phyloP scores from a whole-genome alignment of 2,329 filamentous ascomycete species.

The Pyricularia sp. region DNA sequence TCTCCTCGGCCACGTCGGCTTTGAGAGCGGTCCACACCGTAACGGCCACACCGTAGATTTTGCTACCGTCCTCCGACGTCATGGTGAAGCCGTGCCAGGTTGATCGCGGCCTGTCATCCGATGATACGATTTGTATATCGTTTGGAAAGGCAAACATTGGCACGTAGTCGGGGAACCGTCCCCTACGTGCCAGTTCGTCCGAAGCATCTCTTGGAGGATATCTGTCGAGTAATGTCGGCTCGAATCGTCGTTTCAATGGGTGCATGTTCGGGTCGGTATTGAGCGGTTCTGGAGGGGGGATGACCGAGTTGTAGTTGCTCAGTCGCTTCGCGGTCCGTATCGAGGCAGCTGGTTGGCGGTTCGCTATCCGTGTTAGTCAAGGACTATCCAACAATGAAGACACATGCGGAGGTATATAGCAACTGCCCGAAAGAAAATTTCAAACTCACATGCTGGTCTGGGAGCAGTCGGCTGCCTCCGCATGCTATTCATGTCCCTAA shows the following conservation, averaged over 20 bases:
- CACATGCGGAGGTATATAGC: constrained; percentile 3
- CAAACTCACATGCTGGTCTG: constrained; percentile 53
- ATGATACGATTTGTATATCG: constrained; percentile 92
- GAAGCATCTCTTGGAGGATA: constrained; percentile 75
- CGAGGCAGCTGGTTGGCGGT: constrained; percentile 28
- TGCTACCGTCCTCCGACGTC: constrained; percentile 85
- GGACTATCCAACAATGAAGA: background rate
- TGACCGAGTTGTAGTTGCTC: constrained; percentile 97
- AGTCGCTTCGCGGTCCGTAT: constrained; percentile 73
- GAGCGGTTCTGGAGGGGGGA: constrained; percentile 82
- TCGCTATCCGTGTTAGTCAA: constrained; percentile 12
- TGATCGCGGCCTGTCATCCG: constrained; percentile 84
- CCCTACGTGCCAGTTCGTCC: constrained; percentile 68
- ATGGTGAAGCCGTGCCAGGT: constrained; percentile 99
- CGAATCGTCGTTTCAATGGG: constrained; percentile 82
- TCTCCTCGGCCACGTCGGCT: constrained; percentile 65
- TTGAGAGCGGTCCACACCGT: constrained; percentile 88
- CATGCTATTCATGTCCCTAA: constrained; percentile 88
- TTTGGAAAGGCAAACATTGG: constrained; percentile 99
- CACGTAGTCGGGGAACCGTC: constrained; percentile 89
- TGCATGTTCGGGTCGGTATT: constrained; percentile 89
- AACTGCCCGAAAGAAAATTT: background rate
- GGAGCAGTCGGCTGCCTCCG: constrained; percentile 70
- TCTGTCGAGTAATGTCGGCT: constrained; percentile 88
- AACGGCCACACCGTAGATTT: constrained; percentile 81